Evolutionary conservation across 179 eudicot species (phyloP).

Genomic region (Corrigiola litoralis): DNA sequence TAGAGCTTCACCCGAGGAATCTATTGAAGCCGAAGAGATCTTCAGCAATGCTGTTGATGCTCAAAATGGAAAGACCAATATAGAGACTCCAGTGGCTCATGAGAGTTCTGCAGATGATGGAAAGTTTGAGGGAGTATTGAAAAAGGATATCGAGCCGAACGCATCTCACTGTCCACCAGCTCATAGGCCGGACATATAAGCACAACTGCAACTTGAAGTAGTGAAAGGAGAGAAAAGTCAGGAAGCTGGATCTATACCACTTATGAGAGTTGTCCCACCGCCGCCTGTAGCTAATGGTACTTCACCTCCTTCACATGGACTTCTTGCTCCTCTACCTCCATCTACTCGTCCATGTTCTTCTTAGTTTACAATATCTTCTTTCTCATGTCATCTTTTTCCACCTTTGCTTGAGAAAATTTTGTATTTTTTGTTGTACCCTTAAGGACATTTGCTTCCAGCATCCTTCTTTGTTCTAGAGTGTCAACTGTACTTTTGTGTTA

Average conservation of each 20-base stretch:
- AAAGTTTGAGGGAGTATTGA: conserved; percentile 22
- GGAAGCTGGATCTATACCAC: conserved; percentile 26
- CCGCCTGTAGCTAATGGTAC: conserved; percentile 12
- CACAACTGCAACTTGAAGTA: conserved; percentile 16
- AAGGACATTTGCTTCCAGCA: neutral
- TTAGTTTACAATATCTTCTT: neutral
- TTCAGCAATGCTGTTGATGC: conserved; percentile 60
- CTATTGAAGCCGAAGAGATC: conserved; percentile 84
- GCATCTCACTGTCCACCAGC: conserved; percentile 41
- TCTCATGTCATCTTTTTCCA: neutral
- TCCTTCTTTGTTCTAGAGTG: neutral
- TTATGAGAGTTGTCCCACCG: conserved; percentile 1
- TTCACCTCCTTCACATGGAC: conserved; percentile 18
- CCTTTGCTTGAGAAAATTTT: neutral
- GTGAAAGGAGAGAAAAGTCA: conserved; percentile 37
- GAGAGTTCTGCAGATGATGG: conserved; percentile 23
- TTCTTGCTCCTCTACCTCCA: conserved; percentile 25
- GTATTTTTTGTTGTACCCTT: neutral
- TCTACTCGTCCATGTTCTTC: conserved; percentile 15
- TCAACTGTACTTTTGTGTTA: neutral
- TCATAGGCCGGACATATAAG: conserved; percentile 28
- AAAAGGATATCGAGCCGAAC: conserved; percentile 43
- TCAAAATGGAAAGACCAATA: conserved; percentile 49
- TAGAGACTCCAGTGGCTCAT: conserved; percentile 24
- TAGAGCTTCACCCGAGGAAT: conserved; percentile 64